Conservation (phyloP, 129 eudicot species). For the Lactuca sativa region DNA sequence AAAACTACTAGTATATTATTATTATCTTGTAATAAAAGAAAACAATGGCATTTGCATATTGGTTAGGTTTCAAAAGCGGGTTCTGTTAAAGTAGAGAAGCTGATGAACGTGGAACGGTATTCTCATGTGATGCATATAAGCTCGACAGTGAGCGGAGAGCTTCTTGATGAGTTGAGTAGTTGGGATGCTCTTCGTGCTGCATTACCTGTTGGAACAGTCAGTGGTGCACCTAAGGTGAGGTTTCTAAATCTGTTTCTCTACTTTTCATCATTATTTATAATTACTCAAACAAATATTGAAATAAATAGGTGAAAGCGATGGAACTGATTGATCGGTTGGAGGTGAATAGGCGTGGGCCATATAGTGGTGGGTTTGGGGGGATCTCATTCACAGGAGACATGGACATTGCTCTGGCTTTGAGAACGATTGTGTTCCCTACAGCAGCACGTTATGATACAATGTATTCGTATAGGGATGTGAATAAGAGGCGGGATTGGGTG, state of each 20-base stretch:
- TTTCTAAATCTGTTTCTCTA: not conserved
- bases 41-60: not conserved
- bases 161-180: conserved; percentile 63
- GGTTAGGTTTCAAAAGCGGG: conserved; percentile 88
- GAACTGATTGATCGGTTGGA: conserved; percentile 89
- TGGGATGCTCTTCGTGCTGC: conserved; percentile 99
- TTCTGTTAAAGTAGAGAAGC: conserved; percentile 90
- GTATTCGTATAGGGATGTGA: conserved; percentile 73
- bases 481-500: conserved; percentile 80
- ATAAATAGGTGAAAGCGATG: conserved; percentile 89
- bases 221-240: conserved; percentile 95
- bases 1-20: not conserved
- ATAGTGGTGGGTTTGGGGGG: conserved; percentile 98
- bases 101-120: conserved; percentile 91
- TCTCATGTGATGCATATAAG: conserved; percentile 99
- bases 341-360: conserved; percentile 89
- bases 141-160: conserved; percentile 96
- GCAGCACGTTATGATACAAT: conserved; percentile 71
- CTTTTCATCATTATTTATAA: too few species aligned
- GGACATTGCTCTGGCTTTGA: conserved; percentile 92
- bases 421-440: conserved; percentile 94
- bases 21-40: not conserved
- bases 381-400: conserved; percentile 91
- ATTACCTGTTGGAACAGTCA: conserved; percentile 97
- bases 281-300: too few species aligned